Evolutionary conservation across 768 basidiomycete genomes (phyloP), one percentile per base, ranked within the genome.

Genomic region (Mycena indigotica): DNA sequence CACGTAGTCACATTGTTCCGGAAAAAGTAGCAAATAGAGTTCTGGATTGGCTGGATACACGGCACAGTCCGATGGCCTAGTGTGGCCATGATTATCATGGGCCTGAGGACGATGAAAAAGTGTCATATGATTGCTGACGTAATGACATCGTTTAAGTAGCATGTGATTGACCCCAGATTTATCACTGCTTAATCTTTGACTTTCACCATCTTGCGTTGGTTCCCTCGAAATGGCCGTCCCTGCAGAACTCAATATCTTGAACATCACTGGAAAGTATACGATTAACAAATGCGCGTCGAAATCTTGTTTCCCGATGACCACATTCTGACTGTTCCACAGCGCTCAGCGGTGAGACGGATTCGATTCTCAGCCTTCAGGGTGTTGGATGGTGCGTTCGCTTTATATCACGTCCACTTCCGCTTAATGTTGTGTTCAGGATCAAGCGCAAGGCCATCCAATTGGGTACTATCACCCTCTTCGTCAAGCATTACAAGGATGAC

Each of bases 201-300:
- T n/a, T n/a, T n/a, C n/a, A n/a, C n/a, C n/a, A n/a, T n/a, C n/a
- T n/a, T n/a, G n/a, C n/a, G n/a, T n/a, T n/a, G n/a, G n/a, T n/a
- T n/a, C n/a, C n/a, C n/a, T n/a, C n/a, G n/a, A n/a, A n/a, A 91
- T 91, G 89, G 85, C 89, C 38, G 83, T 83, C 26, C 89, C 89
- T 62, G 63, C 76, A 39, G 71, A 79, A 2, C 78, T 89, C 57
- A 84, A 78, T 32, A 84, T 83, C 55, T 80, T 80, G 64, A 75
- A 88, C 56, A 72, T 91, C 57, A 74, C 76, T 52, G 90, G 87
- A 53, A 85, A 73, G 63, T 92, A 79, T 66, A 66, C 73, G 55
- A 81, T 89, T 84, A 89, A 89, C 16, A 52, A 65, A 25, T n/a
- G n/a, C n/a, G n/a, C n/a, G 73, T 53, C n/a, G n/a, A 28, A 29